Base-by-base conservation (phyloP, 352 stramenopile genomes). In the Globisporangium nagaii region DNA sequence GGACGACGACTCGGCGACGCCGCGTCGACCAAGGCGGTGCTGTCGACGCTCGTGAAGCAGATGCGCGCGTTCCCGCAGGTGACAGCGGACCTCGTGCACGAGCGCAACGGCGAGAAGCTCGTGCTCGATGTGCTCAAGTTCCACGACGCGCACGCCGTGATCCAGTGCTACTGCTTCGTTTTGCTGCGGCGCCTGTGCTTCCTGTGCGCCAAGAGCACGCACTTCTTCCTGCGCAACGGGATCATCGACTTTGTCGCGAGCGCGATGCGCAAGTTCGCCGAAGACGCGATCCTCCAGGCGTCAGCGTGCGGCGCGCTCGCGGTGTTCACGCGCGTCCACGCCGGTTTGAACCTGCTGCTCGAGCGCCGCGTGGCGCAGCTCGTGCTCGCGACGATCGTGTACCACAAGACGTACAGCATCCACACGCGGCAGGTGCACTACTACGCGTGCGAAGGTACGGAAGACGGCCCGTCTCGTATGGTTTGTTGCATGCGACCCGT, bases 381-480 rank as follows among this genome's bases (percentile, higher is more conserved):
- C 31, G 79, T 93, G 24, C 56, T 93, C 27, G 66, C 76, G 11
- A 88, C 79, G 9, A 66, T 90, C 31, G 68, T 86, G n/a, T 76
- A 73, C 32, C 83, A 93, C 68, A 88, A 91, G 55, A 74, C 73
- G 0, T 90, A 91, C 56, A 90, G 79, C 45, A 76, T 91, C 4
- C 81, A 93, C 66, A 91, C 83, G 2, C 79, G 83, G 0, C 83
- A 93, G 64, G 80, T 93, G 13, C 81, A 91, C 42, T 93, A 88
- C 65, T 91, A 91, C 51, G 79, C 77, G 1, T 86, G 74, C 32
- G 80, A 93, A 86, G 77, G 75, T 85, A 53, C 7, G 46, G 19
- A 47, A 9, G 3, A 8, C 10, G 34, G 31, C 11, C 4, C 15
- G 25, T 25, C 37, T 13, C 11, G 19, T 44, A 8, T 37, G 5